Evolutionary conservation across 495 filamentous ascomycete species (phyloP).

Genomic region (Neurospora sp.): DNA sequence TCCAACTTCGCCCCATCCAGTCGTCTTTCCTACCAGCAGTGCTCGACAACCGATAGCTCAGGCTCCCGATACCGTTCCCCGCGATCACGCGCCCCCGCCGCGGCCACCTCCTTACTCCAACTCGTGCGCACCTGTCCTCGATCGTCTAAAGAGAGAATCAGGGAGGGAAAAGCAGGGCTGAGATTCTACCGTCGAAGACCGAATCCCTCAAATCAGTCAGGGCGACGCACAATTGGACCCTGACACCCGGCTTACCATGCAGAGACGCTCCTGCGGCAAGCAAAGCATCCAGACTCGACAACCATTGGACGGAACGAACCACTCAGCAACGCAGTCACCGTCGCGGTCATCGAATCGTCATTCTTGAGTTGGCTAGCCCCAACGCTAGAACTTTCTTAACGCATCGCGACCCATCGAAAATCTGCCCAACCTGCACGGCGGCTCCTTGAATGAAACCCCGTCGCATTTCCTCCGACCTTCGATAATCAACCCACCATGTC

Average conservation of each 20-base stretch:
- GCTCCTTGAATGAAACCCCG: background rate
- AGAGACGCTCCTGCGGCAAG: background rate
- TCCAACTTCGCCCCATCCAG: background rate
- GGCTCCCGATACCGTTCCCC: background rate
- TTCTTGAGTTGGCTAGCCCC: background rate
- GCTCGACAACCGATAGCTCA: background rate
- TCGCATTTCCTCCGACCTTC: background rate
- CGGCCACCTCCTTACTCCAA: background rate
- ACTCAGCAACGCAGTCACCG: background rate
- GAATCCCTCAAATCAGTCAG: background rate
- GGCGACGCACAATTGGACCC: background rate
- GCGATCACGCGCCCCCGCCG: background rate
- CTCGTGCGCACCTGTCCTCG: background rate
- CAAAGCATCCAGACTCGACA: background rate
- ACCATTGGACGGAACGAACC: background rate
- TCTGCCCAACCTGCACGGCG: background rate
- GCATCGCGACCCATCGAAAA: background rate
- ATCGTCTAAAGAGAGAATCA: background rate
- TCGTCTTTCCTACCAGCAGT: background rate
- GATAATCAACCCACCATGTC: conserved; percentile 24
- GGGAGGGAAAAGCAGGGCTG: background rate
- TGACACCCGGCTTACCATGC: background rate
- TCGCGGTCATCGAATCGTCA: background rate
- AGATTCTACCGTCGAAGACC: background rate
- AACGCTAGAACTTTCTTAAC: background rate